Base-by-base conservation (phyloP, 306 rosid genomes). In the Quercus alba region DNA sequence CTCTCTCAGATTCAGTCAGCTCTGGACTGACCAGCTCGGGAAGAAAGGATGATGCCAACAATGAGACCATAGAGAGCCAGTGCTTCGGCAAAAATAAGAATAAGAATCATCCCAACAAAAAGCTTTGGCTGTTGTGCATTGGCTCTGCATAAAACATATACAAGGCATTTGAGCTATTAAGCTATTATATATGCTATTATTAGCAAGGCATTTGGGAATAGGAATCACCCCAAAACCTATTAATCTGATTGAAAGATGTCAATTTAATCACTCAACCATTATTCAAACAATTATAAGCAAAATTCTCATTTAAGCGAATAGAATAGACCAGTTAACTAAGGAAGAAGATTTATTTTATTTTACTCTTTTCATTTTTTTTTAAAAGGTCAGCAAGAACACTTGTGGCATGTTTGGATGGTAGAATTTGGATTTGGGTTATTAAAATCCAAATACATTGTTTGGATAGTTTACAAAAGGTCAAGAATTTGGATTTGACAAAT, bases 71-170 rank as follows among this genome's bases (percentile, higher is more conserved):
- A 88, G 3, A 88, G 83, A 5, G 91, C 91, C 38, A 88, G 91
- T 11, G 91, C 91, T 81, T 88, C 91, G 0, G 91, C 91, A 11
- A 88, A 88, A 81, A 88, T 88, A 63, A 88, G 91, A 62, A 88
- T 88, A 49, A 88, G 89, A 79, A 88, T 88, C 91, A 88, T 88
- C 78, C 91, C 91, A 61, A 88, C 91, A 56, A 88, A 88, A 74
- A 88, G 91, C 87, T 88, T 88, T 17, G 91, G 91, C 72, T 88
- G 91, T 52, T 85, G 91, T 23, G 91, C 91, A 76, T 88, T 88
- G 74, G 91, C 91, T 59, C 91, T 88, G 87, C 78, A 78, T 17
- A 73, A 70, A 21, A 46, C 26, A 21, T 41, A 41, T 8, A 41
- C 46, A 41, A 41, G 46, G 46, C 46, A 41, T 41, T 41, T 41